phyloP scores from a whole-genome alignment of 805 yeast genomes.

The Candida coleopterorum region DNA sequence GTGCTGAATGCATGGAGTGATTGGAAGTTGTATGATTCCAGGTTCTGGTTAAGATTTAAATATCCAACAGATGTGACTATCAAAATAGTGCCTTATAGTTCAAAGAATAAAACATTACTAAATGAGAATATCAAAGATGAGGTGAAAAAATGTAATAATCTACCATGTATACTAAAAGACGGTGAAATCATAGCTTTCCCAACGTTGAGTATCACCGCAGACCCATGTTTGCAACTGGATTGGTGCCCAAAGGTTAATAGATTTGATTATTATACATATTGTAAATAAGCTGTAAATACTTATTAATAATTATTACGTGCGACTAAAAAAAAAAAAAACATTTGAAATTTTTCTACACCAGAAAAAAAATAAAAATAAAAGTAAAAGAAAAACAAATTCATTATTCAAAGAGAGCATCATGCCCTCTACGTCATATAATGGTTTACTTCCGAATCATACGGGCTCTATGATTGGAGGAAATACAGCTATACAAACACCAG shows the following conservation, averaged over 20 bases:
- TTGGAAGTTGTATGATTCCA: slow-evolving; percentile 35
- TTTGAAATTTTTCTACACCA: too few species aligned
- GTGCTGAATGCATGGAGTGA: slow-evolving; percentile 15
- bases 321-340: slow-evolving; percentile 13
- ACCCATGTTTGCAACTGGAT: slow-evolving; percentile 10
- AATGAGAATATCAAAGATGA: not conserved
- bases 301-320: not conserved
- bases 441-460: slow-evolving; percentile 3
- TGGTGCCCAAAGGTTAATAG: slow-evolving; percentile 13
- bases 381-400: too few species aligned
- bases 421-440: slow-evolving; percentile 9
- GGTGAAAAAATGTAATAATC: not conserved
- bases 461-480: slow-evolving; percentile 2
- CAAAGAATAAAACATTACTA: slow-evolving; percentile 6
- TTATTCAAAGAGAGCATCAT: not conserved
- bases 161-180: slow-evolving; percentile 3
- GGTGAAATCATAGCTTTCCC: slow-evolving; percentile 13
- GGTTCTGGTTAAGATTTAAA: slow-evolving; percentile 32
- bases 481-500: not conserved
- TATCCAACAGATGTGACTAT: not conserved
- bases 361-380: too few species aligned
- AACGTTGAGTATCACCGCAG: slow-evolving; percentile 10
- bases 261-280: slow-evolving; percentile 8
- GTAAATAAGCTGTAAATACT: not conserved
- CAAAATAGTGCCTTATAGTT: slow-evolving; percentile 15